Base-by-base conservation (phyloP, 352 stramenopile genomes). In the Globisporangium cylindrosporum region DNA sequence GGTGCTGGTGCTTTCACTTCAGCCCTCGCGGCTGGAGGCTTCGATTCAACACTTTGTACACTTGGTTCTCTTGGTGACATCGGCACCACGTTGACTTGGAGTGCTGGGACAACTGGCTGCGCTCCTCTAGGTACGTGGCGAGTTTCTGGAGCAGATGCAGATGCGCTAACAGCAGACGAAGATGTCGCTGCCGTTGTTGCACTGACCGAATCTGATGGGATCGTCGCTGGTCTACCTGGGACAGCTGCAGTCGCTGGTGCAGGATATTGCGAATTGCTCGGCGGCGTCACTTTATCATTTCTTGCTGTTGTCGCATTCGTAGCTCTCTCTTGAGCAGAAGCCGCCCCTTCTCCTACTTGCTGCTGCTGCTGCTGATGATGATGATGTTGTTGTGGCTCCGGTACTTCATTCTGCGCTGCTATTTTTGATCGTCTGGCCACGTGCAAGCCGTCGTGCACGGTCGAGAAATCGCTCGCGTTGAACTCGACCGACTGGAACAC, bases 401-500 rank as follows among this genome's bases (percentile, higher is more conserved):
- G 51, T 10, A 29, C 15, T 38, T 41, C 18, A 3, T 27, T 36
- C 22, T 58, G 29, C 5, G 29, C 22, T 27, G 38, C 8, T 22
- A 34, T n/a, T 20, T 51, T 58, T 10, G 54, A 51, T 58, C 82
- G 68, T 72, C 82, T 67, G 18, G 81, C 80, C 8, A 79, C 61
- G n/a, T 73, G 69, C 25, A 87, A 38, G 0, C 76, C 78, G 55
- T 88, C 74, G 5, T 72, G 69, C 3, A 68, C 64, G 3, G 75
- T 87, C 29, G 66, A 27, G 36, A 89, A 91, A 62, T 91, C 82
- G 18, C 64, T 61, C 10, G 38, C 57, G 48, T 76, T 62, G 56
- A 87, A 88, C 8, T 73, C 67, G 6, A 88, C 60, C 7, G 66
- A 56, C 3, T 82, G 68, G 27, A 91, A 86, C 7, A 74, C 25